These are phyloP conservation scores for Didymella arachidicola DNA, from an alignment of 2,329 filamentous ascomycete genomes.

Conservation along the genomic window DNA sequence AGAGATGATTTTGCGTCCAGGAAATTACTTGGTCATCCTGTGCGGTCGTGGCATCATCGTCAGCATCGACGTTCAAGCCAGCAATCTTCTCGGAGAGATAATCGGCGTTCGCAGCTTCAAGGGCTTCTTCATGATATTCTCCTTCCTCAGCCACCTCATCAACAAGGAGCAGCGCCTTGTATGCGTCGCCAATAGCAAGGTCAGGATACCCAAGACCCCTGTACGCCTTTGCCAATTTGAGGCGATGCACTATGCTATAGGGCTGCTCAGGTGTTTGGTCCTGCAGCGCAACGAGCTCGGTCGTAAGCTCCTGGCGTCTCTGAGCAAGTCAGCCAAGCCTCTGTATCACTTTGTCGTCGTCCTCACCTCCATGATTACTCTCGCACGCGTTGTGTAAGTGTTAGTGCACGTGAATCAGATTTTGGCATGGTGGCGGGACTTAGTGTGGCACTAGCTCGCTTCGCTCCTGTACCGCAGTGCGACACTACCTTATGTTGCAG, in stretches of 20 bases:
- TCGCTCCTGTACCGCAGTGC: constrained; percentile 5
- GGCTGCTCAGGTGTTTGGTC: constrained; percentile 36
- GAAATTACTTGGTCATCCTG: constrained; percentile 10
- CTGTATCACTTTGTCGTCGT: not conserved
- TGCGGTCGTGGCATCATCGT: not conserved
- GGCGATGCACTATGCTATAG: constrained; percentile 51
- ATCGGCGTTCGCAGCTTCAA: constrained; percentile 59
- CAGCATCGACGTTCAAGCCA: constrained; percentile 8
- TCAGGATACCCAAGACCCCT: constrained; percentile 84
- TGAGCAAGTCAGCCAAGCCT: not conserved
- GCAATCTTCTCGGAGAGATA: constrained; percentile 24
- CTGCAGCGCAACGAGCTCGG: constrained; percentile 38
- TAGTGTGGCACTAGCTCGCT: constrained; percentile 17
- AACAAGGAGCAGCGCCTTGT: constrained; percentile 84
- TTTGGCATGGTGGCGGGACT: constrained; percentile 14
- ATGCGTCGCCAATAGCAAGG: constrained; percentile 87
- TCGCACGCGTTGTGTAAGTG: not conserved
- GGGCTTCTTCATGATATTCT: constrained; percentile 78
- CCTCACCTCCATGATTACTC: constrained; percentile 11
- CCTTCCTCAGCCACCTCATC: constrained; percentile 81
- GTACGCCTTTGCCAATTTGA: constrained; percentile 75
- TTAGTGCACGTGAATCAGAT: constrained; percentile 18
- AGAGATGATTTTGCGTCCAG: constrained; percentile 37
- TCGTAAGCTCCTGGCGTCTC: constrained; percentile 25
- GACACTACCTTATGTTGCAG: constrained; percentile 7